Evolutionary conservation across 2,329 filamentous ascomycete genomes (phyloP).

Genomic region (Claviceps capensis): DNA sequence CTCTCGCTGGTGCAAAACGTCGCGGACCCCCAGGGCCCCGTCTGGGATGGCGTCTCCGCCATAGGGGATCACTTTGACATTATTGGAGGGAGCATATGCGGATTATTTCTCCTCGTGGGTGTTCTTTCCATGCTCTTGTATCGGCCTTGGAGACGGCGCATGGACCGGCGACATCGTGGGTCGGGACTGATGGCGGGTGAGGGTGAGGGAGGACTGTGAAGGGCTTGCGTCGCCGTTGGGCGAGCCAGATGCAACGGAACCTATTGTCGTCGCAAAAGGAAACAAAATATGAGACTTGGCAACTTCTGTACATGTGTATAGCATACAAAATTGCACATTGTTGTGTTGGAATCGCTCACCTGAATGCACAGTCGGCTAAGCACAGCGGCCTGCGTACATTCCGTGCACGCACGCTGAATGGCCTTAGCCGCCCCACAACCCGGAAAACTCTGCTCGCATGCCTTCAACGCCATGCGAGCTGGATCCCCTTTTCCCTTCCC

Average conservation of each 20-base stretch:
- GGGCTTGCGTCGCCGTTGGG: neutral
- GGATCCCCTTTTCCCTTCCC: too few relatives aligned
- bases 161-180: constrained; percentile 16
- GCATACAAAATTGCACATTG: too few relatives aligned
- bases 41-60: constrained; percentile 77
- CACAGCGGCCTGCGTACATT: too few relatives aligned
- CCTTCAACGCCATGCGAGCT: too few relatives aligned
- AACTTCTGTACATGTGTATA: neutral
- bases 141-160: constrained; percentile 55
- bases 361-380: too few relatives aligned
- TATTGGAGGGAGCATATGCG: constrained; percentile 77
- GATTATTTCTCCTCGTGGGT: constrained; percentile 67
- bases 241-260: neutral
- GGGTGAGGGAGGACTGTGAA: neutral
- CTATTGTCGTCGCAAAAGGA: neutral
- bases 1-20: constrained; percentile 67
- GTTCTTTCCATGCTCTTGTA: constrained; percentile 61
- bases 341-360: too few relatives aligned
- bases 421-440: too few relatives aligned
- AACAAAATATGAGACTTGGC: neutral
- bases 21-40: constrained; percentile 56
- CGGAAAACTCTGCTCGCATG: too few relatives aligned
- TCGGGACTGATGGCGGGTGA: neutral
- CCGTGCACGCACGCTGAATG: too few relatives aligned
- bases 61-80: constrained; percentile 74